Base-by-base conservation (phyloP, 176 grass and related monocot species). In the Luzula sylvatica region DNA sequence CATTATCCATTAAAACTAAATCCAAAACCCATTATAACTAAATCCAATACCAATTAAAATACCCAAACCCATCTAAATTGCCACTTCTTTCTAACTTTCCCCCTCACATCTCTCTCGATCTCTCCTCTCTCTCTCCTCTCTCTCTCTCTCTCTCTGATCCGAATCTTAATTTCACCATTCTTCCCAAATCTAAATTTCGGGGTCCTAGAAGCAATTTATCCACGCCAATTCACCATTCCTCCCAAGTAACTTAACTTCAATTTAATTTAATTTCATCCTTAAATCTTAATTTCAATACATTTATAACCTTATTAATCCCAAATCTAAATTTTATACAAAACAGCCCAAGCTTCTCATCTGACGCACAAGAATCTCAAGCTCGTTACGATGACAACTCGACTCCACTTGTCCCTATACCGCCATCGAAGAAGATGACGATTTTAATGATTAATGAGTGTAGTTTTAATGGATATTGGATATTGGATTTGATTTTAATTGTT, bases 201-300 rank as follows among this genome's bases (percentile, higher is more conserved):
- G 65, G 65, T 66, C 25, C 93, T 98, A 23, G 93, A 98, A 78
- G 86, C 93, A 75, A 92, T 98, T 65, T 98, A 98, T 78, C 93
- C 93, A 50, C 86, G 93, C 6, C 56, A 65, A 42, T 80, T 78
- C 8, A 83, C 68, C 42, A 83, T 98, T 62, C 93, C 93, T 41
- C 75, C 78, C 61, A 92, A 90, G 93, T 98, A 87, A 83, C 15
- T 72, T 54, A 15, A 52, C 61, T 65, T 75, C 53, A 65, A 35
- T 35, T 35, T 35, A 7, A 23, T 42, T 11, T 42, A 42, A 5
- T 23, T 58, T 59, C 20, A 13, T 20, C 26, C 39, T 9, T 14
- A 8, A 22, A 44, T 19, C 11, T 9, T 18, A 15, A 35, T 9
- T 35, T 35, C 1, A 35, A 35, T 35, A 35, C 21, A 30, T 19